These are phyloP conservation scores for Triticum dicoccoides DNA, from an alignment of 176 grass and related monocot genomes.

Conservation along the genomic window DNA sequence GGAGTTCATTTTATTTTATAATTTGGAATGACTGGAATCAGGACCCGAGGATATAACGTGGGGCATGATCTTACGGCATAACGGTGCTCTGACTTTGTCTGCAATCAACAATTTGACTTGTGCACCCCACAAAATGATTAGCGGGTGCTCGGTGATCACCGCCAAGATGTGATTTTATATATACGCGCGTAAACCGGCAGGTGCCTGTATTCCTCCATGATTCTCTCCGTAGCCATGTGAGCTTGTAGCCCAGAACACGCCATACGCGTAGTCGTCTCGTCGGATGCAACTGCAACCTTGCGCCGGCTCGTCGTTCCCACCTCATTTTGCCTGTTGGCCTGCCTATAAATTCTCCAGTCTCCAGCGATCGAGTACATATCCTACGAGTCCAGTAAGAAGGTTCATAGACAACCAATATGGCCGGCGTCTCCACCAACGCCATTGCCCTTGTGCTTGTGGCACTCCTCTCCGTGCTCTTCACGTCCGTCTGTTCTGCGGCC, in stretches of 20 bases:
- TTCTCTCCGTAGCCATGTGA: conserved; percentile 42
- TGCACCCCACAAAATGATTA: background rate
- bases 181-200: conserved; percentile 13
- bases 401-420: background rate
- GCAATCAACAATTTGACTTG: background rate
- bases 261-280: background rate
- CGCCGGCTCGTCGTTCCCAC: background rate
- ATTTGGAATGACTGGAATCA: too few species aligned
- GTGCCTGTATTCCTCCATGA: conserved; percentile 14
- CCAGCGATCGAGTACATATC: too few species aligned
- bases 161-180: background rate
- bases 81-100: background rate
- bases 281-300: background rate
- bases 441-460: background rate
- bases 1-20: too few species aligned
- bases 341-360: conserved; percentile 12
- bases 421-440: background rate
- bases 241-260: background rate
- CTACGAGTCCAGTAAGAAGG: background rate
- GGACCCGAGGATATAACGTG: background rate
- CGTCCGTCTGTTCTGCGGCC: background rate
- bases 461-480: conserved; percentile 22
- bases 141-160: background rate
- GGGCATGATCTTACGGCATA: background rate
- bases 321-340: background rate